Base-by-base conservation (phyloP, 140 eudicot species). In the Ambrosia hybrid region DNA sequence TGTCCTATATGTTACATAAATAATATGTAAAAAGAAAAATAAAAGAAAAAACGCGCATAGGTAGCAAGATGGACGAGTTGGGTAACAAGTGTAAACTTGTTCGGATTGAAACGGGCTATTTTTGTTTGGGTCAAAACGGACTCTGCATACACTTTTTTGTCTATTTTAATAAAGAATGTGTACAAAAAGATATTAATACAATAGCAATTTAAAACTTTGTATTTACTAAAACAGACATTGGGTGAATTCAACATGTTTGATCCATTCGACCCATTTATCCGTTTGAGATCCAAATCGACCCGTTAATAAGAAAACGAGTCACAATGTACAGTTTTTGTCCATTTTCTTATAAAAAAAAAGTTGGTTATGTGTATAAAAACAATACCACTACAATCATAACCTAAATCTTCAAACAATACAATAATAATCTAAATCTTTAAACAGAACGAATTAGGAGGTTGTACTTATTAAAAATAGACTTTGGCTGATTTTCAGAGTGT, bases 1-100 rank as follows among this genome's bases (percentile, higher is more conserved):
- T 21, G 94, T 89, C 86, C 99, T 93, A 82, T 33, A 69, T 58
- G 3, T 30, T 33, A 72, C 39, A 36, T 49, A 79, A 10, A 56
- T 56, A 21, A 7, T 56, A 3, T 56, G 6, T 26, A 6, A 1
- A 57, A 15, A 30, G 13, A 0, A 52, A 52, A n/a, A n/a, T 13
- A 13, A 12, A 13, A 13, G 11, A 37, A 58, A 53, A 69, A 53
- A 5, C 4, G 1, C 30, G 0, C 13, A 30, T 4, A 15, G 36
- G 51, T 46, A 52, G 11, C 9, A 41, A 57, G 46, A 71, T 71
- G 57, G 14, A 34, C 10, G 5, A 49, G 57, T 59, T 26, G 61
- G 57, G 68, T 21, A 62, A 60, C 45, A 30, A 9, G 15, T 33
- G 7, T 14, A 53, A 17, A 1, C 37, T 17, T 4, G 37, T 57